Evolutionary conservation across 371 early-diverging fungal species (phyloP).

Genomic region (Parasitella parasitica): DNA sequence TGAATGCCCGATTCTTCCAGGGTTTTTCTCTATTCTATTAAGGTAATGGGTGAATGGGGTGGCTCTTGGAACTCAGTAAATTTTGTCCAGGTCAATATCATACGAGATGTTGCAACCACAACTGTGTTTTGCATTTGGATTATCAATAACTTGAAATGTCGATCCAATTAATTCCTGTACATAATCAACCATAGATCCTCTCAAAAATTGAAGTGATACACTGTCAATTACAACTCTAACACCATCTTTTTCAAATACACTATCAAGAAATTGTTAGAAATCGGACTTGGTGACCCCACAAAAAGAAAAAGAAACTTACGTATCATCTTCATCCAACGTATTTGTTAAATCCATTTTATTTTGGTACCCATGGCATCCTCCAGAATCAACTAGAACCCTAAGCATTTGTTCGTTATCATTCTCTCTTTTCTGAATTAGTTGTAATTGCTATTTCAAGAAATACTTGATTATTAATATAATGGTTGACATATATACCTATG

Average conservation of each 20-base stretch:
- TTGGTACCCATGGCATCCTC: constrained; percentile 96
- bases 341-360: constrained; percentile 87
- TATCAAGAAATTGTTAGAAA: constrained; percentile 23
- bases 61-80: constrained; percentile 7
- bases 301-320: constrained; percentile 40
- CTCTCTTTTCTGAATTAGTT: constrained; percentile 58
- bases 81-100: constrained; percentile 52
- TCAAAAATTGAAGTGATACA: constrained; percentile 81
- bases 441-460: constrained; percentile 57
- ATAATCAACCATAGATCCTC: constrained; percentile 87
- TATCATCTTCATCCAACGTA: constrained; percentile 71
- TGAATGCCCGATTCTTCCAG: background rate
- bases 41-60: background rate
- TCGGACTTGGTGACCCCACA: background rate
- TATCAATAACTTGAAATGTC: constrained; percentile 85
- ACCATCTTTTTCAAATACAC: constrained; percentile 81
- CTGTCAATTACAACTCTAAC: constrained; percentile 82
- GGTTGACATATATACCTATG: background rate
- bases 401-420: constrained; percentile 62
- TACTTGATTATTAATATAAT: constrained; percentile 6
- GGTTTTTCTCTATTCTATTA: background rate
- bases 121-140: constrained; percentile 88
- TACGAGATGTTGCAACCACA: constrained; percentile 86
- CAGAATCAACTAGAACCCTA: constrained; percentile 88
- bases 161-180: constrained; percentile 93